Evolutionary conservation across 305 asterid species (phyloP).

Genomic region (Withania somnifera): DNA sequence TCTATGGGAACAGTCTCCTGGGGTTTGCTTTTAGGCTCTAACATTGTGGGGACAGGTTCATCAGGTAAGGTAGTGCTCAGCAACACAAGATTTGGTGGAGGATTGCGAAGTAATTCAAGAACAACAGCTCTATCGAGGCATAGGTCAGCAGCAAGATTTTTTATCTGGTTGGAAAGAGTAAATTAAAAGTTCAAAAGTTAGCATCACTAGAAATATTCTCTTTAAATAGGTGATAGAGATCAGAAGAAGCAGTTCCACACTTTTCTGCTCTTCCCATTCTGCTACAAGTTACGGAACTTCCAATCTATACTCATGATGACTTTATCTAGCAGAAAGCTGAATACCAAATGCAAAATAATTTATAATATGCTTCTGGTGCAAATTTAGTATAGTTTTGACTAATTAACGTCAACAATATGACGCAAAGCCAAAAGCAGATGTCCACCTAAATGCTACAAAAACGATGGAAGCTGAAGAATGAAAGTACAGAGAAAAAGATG

Average conservation of each 20-base stretch:
- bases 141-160: slow-evolving; percentile 75
- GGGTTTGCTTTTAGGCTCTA: slow-evolving; percentile 30
- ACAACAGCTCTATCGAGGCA: slow-evolving; percentile 82
- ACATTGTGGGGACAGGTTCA: slow-evolving; percentile 36
- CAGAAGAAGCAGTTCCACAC: background rate
- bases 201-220: background rate
- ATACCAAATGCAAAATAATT: background rate
- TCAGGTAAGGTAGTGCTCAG: slow-evolving; percentile 82
- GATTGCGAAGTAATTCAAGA: slow-evolving; percentile 73
- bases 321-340: background rate
- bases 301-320: background rate
- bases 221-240: background rate
- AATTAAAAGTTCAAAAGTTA: background rate
- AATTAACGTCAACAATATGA: background rate
- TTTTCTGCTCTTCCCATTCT: background rate
- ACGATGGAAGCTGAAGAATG: background rate
- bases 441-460: background rate
- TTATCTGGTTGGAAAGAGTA: slow-evolving; percentile 48
- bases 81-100: slow-evolving; percentile 74
- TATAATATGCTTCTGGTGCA: background rate
- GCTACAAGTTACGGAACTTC: background rate
- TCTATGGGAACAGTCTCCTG: slow-evolving; percentile 24
- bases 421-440: background rate
- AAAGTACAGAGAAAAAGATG: background rate
- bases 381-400: background rate